These are phyloP conservation scores for Nothopassalora personata DNA, from an alignment of 2,329 filamentous ascomycete genomes.

Conservation along the genomic window DNA sequence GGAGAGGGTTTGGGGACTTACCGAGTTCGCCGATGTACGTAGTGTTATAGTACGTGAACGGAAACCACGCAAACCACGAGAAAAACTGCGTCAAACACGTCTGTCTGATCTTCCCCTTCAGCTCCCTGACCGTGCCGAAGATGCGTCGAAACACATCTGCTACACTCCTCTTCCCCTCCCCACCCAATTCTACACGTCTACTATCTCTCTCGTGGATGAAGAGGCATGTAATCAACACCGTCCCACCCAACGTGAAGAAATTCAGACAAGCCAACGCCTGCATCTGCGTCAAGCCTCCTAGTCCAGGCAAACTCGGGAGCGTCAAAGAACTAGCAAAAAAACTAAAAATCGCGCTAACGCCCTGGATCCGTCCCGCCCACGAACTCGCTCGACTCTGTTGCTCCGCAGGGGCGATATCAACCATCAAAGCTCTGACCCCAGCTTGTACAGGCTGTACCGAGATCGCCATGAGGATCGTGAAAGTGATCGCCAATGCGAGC, in stretches of 20 bases:
- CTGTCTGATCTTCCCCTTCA: conserved; percentile 12
- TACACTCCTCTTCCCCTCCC: conserved; percentile 4
- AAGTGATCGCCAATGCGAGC: conserved; percentile 8
- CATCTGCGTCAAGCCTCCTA: conserved; percentile 14
- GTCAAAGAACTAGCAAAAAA: conserved; percentile 17
- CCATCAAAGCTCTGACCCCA: conserved; percentile 13
- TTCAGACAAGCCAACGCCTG: conserved; percentile 16
- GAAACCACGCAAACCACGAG: conserved; percentile 21
- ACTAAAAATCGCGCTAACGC: conserved; percentile 13
- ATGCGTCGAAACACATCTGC: conserved; percentile 10
- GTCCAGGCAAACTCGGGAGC: conserved; percentile 10
- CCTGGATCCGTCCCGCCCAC: conserved; percentile 15
- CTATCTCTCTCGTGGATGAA: conserved; percentile 16
- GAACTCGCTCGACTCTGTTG: conserved; percentile 14
- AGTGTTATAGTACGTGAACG: conserved; percentile 20
- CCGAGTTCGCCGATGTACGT: conserved; percentile 22
- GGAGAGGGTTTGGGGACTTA: neutral
- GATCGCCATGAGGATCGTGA: conserved; percentile 11
- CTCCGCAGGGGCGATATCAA: conserved; percentile 11
- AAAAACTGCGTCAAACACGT: conserved; percentile 16
- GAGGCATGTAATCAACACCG: conserved; percentile 13
- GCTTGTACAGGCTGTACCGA: conserved; percentile 18
- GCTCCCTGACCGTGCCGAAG: conserved; percentile 7
- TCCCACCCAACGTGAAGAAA: conserved; percentile 15
- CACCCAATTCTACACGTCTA: neutral